Base-by-base conservation (phyloP, 306 rosid genomes). In the Begonia masoniana region DNA sequence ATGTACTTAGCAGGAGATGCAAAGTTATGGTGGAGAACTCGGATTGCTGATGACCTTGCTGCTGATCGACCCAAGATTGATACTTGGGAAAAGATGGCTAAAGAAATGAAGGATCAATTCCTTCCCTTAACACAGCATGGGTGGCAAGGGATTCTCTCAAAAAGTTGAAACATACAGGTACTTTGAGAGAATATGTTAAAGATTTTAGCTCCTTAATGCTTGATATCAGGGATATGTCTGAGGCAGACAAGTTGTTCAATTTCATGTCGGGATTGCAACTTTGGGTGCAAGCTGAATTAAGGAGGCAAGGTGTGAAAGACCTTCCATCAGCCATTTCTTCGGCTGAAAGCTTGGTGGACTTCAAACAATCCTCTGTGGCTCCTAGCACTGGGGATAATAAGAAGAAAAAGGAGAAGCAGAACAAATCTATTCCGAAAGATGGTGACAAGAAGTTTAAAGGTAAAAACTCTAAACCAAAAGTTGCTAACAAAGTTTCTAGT, bases 41-140 rank as follows among this genome's bases (percentile, higher is more conserved):
- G 51, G 58, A 52, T 61, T 57, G 66, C 52, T 12, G 3, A 51
- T 14, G 53, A 50, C 15, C 10, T 12, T 4, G 19, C n/a, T 50
- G 53, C 17, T 3, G 4, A 15, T 8, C 9, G 15, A 10, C 19
- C 19, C 19, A 50, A 3, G 15, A 50, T 50, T 3, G 15, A 10
- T 6, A 50, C 19, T 2, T 50, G 53, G 53, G 53, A 50, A 14
- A 2, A 9, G 19, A n/a, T 50, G 7, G 16, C n/a, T 4, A 50
- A 14, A 23, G 53, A 51, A 31, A 2, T 51, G 54, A 51, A 51
- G 3, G 54, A 51, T 51, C 31, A 51, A 15, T 51, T 51, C 31
- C 3, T 51, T 3, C 26, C 54, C 17, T 3, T 3, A n/a, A 51
- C 10, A 31, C 11, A n/a, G n/a, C n/a, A n/a, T n/a, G n/a, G n/a